Evolutionary conservation across 495 filamentous ascomycete species (phyloP), one percentile per base, ranked within the genome.

Genomic region (Aspergillus sparsus): DNA sequence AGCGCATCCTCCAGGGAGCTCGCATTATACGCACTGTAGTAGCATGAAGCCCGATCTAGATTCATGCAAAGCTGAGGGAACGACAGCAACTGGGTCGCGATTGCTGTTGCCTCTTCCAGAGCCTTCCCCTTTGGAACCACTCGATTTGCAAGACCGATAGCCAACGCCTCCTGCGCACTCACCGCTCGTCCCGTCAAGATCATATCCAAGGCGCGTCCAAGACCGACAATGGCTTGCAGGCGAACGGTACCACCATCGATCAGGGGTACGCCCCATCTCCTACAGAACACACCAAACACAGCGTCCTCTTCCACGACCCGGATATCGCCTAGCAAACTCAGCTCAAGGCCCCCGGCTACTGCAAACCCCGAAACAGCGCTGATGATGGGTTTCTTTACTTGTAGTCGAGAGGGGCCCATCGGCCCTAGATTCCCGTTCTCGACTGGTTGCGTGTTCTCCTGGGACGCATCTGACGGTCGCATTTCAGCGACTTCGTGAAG

Each of bases 221-320:
- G 67, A 7, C 80, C 80, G 47, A 83, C 67, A 50, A 82, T 74
- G 7, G 74, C 73, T 54, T 74, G 79, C 7, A 82, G 62, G 3
- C 79, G 68, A 1, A 82, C 78, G 0, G 78, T 82, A 15, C 78
- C 80, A 5, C 80, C 76, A 49, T 83, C 79, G 45, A 82, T 77
- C 11, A 82, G 62, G 11, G 80, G 80, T 0, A 82, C 76, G 2
- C 80, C 80, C 62, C 71, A 81, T 5, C 79, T 71, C 2, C 80
- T 70, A 64, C 76, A 81, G 53, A 81, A 82, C 12, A 82, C 75
- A 3, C 80, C 77, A 41, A 83, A 78, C 16, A 80, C 59, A 0
- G 78, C 77, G 41, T 79, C 69, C 52, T 80, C 77, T 55, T 81
- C 79, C 0, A 68, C 76, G 0, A 83, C 70, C 1, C 79, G 74